A percentile compares a stretch with the other conserved stretches of the same genome.
phyloP scores from a whole-genome alignment of 164 flowering plant genomes.

The Macadamia integrifolia region DNA sequence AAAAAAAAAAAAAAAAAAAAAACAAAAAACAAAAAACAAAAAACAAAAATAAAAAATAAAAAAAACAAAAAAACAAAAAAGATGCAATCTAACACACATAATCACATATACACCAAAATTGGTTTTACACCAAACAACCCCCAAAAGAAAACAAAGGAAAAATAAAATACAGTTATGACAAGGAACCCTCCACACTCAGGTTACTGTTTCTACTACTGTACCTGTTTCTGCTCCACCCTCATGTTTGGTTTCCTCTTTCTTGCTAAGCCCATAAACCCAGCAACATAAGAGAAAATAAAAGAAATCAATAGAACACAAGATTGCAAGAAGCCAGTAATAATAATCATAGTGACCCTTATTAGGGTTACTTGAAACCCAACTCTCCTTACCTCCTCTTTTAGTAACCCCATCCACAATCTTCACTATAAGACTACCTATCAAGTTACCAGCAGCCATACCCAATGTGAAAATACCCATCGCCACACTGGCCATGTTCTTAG shows the following conservation, averaged over 20 bases:
- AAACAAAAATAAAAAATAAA: too few relatives aligned
- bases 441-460: constrained; percentile 18
- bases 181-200: too few relatives aligned
- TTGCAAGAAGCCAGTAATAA: constrained; percentile 64
- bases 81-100: too few relatives aligned
- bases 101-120: too few relatives aligned
- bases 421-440: constrained; percentile 28
- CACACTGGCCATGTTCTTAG: constrained; percentile 44
- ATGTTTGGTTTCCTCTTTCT: constrained; percentile 20
- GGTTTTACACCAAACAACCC: too few relatives aligned
- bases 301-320: constrained; percentile 40
- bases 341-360: constrained; percentile 63
- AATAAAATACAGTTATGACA: too few relatives aligned
- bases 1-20: too few relatives aligned
- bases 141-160: too few relatives aligned
- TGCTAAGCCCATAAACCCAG: constrained; percentile 59
- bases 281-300: constrained; percentile 45
- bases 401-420: constrained; percentile 23
- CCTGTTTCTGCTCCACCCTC: constrained; percentile 12
- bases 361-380: constrained; percentile 70
- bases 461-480: constrained; percentile 26
- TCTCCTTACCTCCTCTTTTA: constrained; percentile 35
- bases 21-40: too few relatives aligned
- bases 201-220: too few relatives aligned
- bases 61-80: too few relatives aligned